These are phyloP conservation scores for Candida piceae DNA, from an alignment of 805 yeast genomes.

Conservation along the genomic window DNA sequence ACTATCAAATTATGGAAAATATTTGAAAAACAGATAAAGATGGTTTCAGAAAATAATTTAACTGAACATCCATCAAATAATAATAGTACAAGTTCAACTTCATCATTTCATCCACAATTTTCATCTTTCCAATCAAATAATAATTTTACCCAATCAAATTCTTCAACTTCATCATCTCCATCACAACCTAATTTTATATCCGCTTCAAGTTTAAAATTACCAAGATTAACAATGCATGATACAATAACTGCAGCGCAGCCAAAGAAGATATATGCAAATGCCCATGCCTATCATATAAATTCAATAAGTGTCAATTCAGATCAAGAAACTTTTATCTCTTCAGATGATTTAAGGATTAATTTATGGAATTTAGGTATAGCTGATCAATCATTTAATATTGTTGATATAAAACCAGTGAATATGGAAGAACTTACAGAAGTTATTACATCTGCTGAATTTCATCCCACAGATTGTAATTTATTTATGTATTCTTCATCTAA, in stretches of 20 bases:
- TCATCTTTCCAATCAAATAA: slow-evolving; percentile 24
- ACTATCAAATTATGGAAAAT: slow-evolving; percentile 98
- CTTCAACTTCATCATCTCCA: background rate
- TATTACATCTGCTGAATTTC: slow-evolving; percentile 94
- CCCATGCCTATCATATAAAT: slow-evolving; percentile 97
- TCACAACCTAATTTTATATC: too few species aligned
- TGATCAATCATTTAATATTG: slow-evolving; percentile 93
- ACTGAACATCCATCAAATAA: slow-evolving; percentile 33
- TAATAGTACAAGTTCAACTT: slow-evolving; percentile 1
- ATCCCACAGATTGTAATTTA: slow-evolving; percentile 85
- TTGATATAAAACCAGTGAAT: slow-evolving; percentile 94
- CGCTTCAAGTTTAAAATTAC: slow-evolving; percentile 54
- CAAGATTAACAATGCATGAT: slow-evolving; percentile 89
- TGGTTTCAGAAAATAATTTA: slow-evolving; percentile 88
- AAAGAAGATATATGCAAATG: slow-evolving; percentile 84
- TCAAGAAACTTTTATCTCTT: slow-evolving; percentile 88
- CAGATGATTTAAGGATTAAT: slow-evolving; percentile 93
- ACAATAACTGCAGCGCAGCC: slow-evolving; percentile 94
- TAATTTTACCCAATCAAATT: slow-evolving; percentile 10
- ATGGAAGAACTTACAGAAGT: slow-evolving; percentile 99
- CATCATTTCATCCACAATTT: slow-evolving; percentile 19
- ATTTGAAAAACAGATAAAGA: slow-evolving; percentile 83
- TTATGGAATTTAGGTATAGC: slow-evolving; percentile 93
- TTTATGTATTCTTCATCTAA: slow-evolving; percentile 94
- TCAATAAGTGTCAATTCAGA: slow-evolving; percentile 92